Percentiles rank a stretch among this genome's conserved stretches.
These are phyloP conservation scores for Fusarium sp. DNA, from an alignment of 2,329 filamentous ascomycete genomes.

Conservation along the genomic window DNA sequence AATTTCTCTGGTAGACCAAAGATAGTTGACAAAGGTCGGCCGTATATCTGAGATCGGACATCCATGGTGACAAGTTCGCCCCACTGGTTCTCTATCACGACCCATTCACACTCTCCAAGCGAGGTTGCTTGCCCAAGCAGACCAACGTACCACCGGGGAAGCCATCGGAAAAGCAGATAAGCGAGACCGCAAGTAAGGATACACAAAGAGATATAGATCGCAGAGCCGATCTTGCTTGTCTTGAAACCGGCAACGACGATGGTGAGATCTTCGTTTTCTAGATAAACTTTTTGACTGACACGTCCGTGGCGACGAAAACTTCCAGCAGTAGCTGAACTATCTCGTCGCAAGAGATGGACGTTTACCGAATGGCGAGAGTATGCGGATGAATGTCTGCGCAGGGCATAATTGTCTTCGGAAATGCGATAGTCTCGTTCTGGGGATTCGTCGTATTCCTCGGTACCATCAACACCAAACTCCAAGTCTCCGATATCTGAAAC, in stretches of 20 bases:
- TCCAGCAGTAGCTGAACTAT: slow-evolving; percentile 75
- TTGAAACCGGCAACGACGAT: slow-evolving; percentile 93
- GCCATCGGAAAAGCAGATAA: slow-evolving; percentile 88
- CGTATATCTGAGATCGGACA: slow-evolving; percentile 67
- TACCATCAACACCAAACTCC: slow-evolving; percentile 54
- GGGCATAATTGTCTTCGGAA: slow-evolving; percentile 59
- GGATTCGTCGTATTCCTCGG: slow-evolving; percentile 55
- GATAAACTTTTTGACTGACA: slow-evolving; percentile 89
- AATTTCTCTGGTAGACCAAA: slow-evolving; percentile 76
- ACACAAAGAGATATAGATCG: slow-evolving; percentile 77
- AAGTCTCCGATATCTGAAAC: slow-evolving; percentile 56
- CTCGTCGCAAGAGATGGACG: slow-evolving; percentile 75
- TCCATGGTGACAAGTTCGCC: slow-evolving; percentile 85
- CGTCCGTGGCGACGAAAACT: slow-evolving; percentile 73
- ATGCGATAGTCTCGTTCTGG: slow-evolving; percentile 56
- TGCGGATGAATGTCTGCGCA: slow-evolving; percentile 72
- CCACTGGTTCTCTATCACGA: slow-evolving; percentile 98
- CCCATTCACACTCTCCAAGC: slow-evolving; percentile 84
- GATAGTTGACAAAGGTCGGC: slow-evolving; percentile 67
- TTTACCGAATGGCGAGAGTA: slow-evolving; percentile 67
- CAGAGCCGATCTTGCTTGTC: slow-evolving; percentile 77
- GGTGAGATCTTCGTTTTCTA: slow-evolving; percentile 92
- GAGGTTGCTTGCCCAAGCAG: slow-evolving; percentile 77
- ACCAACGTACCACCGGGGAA: slow-evolving; percentile 86
- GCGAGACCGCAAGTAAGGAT: slow-evolving; percentile 78